Evolutionary conservation across 208 protist species (phyloP).

Genomic region (Acanthamoeba triangularis): DNA sequence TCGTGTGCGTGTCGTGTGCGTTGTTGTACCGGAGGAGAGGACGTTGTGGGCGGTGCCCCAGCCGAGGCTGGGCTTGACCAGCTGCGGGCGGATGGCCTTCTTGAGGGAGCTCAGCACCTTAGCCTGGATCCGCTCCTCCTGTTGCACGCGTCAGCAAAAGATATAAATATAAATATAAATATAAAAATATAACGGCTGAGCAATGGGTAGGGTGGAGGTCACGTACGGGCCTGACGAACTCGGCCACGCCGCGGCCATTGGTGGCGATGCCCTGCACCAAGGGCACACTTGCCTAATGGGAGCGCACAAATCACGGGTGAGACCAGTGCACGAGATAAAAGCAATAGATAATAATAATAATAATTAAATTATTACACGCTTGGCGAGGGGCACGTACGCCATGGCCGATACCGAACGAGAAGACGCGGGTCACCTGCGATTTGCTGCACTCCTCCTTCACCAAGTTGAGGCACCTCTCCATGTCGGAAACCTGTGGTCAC

Average conservation of each 20-base stretch:
- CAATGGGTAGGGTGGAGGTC: no score
- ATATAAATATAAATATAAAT: neutral
- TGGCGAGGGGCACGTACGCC: neutral
- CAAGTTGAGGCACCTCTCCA: neutral
- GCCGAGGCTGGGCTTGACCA: neutral
- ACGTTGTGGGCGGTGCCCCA: neutral
- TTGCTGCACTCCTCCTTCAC: neutral
- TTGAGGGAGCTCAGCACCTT: slow-evolving; percentile 25
- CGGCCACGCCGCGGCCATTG: neutral
- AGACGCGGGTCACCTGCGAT: neutral
- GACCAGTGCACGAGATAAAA: no score
- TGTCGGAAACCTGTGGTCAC: neutral
- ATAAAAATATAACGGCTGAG: neutral
- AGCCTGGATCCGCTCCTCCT: slow-evolving; percentile 2
- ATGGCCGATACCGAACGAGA: slow-evolving; percentile 37
- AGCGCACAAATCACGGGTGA: no score
- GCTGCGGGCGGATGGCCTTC: neutral
- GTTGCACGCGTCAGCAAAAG: neutral
- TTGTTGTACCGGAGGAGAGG: neutral
- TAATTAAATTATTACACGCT: neutral
- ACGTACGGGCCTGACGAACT: neutral
- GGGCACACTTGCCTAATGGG: neutral
- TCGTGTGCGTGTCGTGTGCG: neutral
- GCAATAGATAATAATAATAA: no score
- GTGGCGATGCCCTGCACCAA: neutral